Base-by-base conservation (phyloP, 805 yeast species). In the Yamadazyma akitaensis region DNA sequence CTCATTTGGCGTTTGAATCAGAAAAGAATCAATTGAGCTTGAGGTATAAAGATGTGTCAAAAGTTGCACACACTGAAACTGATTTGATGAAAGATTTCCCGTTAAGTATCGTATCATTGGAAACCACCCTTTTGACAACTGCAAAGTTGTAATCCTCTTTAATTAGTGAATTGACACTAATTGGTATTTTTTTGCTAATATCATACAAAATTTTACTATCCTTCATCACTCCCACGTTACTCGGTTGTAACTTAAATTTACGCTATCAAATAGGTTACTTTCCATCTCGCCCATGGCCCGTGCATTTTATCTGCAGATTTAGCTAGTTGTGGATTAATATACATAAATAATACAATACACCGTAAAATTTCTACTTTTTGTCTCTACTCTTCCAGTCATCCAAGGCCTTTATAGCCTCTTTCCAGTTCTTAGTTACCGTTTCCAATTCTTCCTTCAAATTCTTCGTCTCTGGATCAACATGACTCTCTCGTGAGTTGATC, bases 381-480 rank as follows among this genome's bases (percentile, higher is more conserved):
- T 25, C n/a, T 32, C 25, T 34, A 21, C 37, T 35, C 19, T 47
- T 67, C 76, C 74, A 72, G 42, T 65, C 62, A 24, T 72, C 76
- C 4, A 67, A 53, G 2, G 72, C 65, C 39, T 58, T 60, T 46
- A 68, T 57, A 0, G 76, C 73, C 31, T 68, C 69, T 44, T 67
- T 57, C 73, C 74, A 70, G 46, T 68, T 71, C 33, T 59, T 54
- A 13, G 59, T 58, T 41, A 70, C 60, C 17, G 51, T 49, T 24
- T 60, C 64, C 44, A 70, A 60, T 43, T 72, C 75, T n/a, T 56
- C 57, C 40, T 56, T 53, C 42, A 70, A 57, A 16, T 32, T 32
- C 36, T 42, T 44, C 14, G 46, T 16, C 13, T 43, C 45, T 16
- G 32, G 12, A 28, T 48, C 50, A 19, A 42, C 32, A 12, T 44